Evolutionary conservation across 805 yeast species (phyloP), one percentile per base, ranked within the genome.

Genomic region (Saturnispora galanensis): DNA sequence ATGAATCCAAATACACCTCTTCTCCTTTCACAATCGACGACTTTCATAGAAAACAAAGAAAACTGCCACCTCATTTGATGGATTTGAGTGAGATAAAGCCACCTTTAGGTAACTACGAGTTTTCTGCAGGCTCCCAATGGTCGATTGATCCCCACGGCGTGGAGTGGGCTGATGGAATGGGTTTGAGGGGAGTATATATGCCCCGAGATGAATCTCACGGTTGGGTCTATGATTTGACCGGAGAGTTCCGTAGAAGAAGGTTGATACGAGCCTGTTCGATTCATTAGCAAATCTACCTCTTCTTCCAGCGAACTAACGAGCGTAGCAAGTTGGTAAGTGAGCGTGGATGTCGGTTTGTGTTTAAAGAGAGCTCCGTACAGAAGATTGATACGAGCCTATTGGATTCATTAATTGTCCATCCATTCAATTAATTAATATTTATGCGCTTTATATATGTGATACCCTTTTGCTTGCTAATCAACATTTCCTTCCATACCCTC

Each of bases 11-110:
- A 17, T 84, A 70, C 56, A 71, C 90, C 0, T 65, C 66, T 10
- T 65, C 66, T 3, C 58, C 79, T 0, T 89, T 81, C 59, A 80
- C 41, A 4, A 31, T 41, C 2, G 42, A 42, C 29, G 37, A 48
- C 28, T 26, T 17, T 10, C 13, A 4, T 10, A 18, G 47, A 39
- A 33, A 42, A n/a, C 64, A 73, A 13, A 71, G 70, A 41, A 74
- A 71, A 46, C 69, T 75, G 10, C 96, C 96, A 1, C 70, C 71
- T 2, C 95, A 95, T 0, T 77, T 77, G 0, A 59, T 65, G 15
- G 63, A 63, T 31, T 56, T 88, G 16, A 64, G 67, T 2, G 76
- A 77, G 17, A 75, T 88, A 1, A 52, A 56, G 26, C 80, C 94
- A 1, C 96, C 96, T 1, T 40, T 47, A 7, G 50, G 26, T 8